Percentiles rank a stretch among this genome's conserved stretches.
These are phyloP conservation scores for Alternaria solani DNA, from an alignment of 2,329 filamentous ascomycete species.

Conservation along the genomic window DNA sequence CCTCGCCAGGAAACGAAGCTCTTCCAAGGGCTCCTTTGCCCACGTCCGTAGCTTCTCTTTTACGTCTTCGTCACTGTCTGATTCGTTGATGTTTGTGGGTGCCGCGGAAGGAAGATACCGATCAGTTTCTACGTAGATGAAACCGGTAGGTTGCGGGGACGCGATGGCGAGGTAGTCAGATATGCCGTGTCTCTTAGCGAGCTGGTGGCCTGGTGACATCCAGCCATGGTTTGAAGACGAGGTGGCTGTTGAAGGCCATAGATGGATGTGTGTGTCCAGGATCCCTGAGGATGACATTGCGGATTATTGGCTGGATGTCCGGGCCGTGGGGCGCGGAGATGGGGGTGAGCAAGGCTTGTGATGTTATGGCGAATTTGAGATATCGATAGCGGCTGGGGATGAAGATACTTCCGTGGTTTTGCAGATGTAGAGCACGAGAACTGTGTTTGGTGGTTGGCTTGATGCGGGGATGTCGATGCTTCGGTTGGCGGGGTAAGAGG, in stretches of 20 bases:
- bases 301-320: background rate
- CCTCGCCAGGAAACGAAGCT: conserved; percentile 73
- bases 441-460: background rate
- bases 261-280: conserved; percentile 91
- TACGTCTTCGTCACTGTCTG: conserved; percentile 4
- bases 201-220: conserved; percentile 64
- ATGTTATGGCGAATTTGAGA: background rate
- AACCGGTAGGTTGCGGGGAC: conserved; percentile 58
- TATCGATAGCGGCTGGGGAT: background rate
- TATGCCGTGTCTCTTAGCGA: conserved; percentile 71
- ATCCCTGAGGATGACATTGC: conserved; percentile 56
- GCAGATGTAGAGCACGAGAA: background rate
- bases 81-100: conserved; percentile 8
- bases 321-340: background rate
- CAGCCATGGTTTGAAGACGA: conserved; percentile 73
- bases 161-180: conserved; percentile 63
- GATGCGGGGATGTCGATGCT: conserved; percentile 1
- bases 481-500: conserved; percentile 14
- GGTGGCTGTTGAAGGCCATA: conserved; percentile 72
- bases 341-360: background rate
- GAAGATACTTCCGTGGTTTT: background rate
- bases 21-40: conserved; percentile 74
- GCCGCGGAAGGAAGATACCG: conserved; percentile 53
- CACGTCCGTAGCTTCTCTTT: conserved; percentile 54
- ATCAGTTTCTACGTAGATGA: conserved; percentile 85